Base-by-base conservation (phyloP, 805 yeast genomes). In the Spathaspora girioi region DNA sequence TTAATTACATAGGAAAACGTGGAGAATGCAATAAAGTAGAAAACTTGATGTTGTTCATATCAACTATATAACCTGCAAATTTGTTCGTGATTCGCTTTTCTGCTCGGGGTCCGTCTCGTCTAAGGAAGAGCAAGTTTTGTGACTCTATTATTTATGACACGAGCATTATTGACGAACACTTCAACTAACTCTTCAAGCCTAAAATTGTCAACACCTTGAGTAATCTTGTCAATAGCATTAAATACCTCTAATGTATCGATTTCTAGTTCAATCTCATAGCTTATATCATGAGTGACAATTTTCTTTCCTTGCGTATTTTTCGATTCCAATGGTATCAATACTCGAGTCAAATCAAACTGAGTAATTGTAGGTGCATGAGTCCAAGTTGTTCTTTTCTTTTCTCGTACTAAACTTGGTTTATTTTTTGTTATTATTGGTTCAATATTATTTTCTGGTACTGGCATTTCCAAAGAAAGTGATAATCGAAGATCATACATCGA, bases 381-480 rank as follows among this genome's bases (percentile, higher is more conserved):
- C 68, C 80, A 89, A 52, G 92, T 81, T 26, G 78, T 76, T 55
- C 97, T 77, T 58, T 86, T 84, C 67, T 91, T 91, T 52, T 81
- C 80, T 61, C 97, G 75, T 43, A 81, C 79, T 52, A 79, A 62
- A 20, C 77, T 72, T 7, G 87, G 86, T 52, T 77, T 71, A 62
- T 78, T 73, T 60, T 78, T 71, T 63, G 75, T 74, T 67, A 80
- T 56, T 15, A 68, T 60, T 61, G 73, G 77, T 69, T 77, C 79
- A 64, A 85, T 58, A 71, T 84, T 67, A 63, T 81, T 68, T 69
- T 78, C 83, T 32, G 80, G 77, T 20, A 81, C 79, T 0, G 97
- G 97, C 53, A 84, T 65, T 80, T 91, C 97, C 27, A 87, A 67
- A 38, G 89, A 82, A 56, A 92, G 69, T 5, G 96, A 84, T 38